Evolutionary conservation across 139 green algal species (phyloP).

Genomic region (Micromonas pusilla): DNA sequence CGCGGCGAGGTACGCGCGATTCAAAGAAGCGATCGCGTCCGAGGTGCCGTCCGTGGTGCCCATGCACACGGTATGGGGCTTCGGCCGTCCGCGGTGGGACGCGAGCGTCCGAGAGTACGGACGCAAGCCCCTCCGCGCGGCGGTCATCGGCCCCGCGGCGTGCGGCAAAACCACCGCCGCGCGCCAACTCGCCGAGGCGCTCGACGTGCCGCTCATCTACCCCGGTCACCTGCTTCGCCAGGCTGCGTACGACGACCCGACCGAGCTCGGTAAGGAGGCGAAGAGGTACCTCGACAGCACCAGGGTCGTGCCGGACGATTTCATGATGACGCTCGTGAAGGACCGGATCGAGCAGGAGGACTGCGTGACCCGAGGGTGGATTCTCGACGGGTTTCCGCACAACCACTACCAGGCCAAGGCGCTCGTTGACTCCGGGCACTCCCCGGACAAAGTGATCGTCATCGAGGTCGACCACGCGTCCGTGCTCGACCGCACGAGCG

Average conservation of each 20-base stretch:
- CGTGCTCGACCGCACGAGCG: slow-evolving; percentile 52
- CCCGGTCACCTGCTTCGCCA: slow-evolving; percentile 18
- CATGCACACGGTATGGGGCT: slow-evolving; percentile 61
- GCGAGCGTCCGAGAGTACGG: slow-evolving; percentile 44
- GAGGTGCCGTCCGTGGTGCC: background rate
- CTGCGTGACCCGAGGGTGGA: slow-evolving; percentile 52
- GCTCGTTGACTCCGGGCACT: background rate
- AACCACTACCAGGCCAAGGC: slow-evolving; percentile 39
- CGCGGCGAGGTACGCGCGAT: background rate
- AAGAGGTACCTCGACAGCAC: slow-evolving; percentile 59
- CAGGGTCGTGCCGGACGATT: slow-evolving; percentile 51
- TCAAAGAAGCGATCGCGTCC: background rate
- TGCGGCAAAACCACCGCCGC: slow-evolving; percentile 59
- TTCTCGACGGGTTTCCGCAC: slow-evolving; percentile 72
- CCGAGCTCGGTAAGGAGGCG: slow-evolving; percentile 49
- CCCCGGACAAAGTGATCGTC: slow-evolving; percentile 50
- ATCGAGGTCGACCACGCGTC: slow-evolving; percentile 48
- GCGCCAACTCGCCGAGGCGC: slow-evolving; percentile 38
- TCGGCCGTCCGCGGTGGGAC: slow-evolving; percentile 64
- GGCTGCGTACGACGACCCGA: slow-evolving; percentile 6
- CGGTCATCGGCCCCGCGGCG: slow-evolving; percentile 57
- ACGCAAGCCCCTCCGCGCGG: slow-evolving; percentile 44
- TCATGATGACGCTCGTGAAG: slow-evolving; percentile 37
- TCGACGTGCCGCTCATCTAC: slow-evolving; percentile 25
- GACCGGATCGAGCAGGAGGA: slow-evolving; percentile 42